These are phyloP conservation scores for Flaveria sonorensis DNA, from an alignment of 129 eudicot species.

Conservation along the genomic window DNA sequence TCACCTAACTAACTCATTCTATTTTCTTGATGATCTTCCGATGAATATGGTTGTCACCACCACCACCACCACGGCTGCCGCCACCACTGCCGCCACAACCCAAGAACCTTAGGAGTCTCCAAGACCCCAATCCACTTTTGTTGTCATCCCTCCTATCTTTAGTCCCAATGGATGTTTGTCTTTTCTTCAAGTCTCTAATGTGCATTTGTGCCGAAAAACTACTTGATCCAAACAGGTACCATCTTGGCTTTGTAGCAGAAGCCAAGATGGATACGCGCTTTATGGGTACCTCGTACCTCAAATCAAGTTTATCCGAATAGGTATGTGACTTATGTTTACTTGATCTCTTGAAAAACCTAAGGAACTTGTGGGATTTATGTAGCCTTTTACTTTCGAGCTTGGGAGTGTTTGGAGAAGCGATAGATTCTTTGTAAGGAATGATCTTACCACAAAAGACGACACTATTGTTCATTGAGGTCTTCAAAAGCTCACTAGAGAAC, in stretches of 20 bases:
- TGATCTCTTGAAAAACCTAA: conserved; percentile 30
- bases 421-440: conserved; percentile 43
- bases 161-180: conserved; percentile 37
- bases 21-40: conserved; percentile 29
- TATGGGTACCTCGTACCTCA: conserved; percentile 35
- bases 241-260: conserved; percentile 48
- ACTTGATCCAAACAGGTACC: conserved; percentile 44
- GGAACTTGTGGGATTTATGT: conserved; percentile 14
- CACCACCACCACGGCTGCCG: conserved; percentile 33
- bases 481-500: conserved; percentile 58
- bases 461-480: conserved; percentile 21
- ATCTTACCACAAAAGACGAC: conserved; percentile 65
- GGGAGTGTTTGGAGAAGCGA: conserved; percentile 19
- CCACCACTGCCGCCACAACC: conserved; percentile 51
- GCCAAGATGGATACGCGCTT: conserved; percentile 42
- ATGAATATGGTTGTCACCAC: conserved; percentile 35
- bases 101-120: conserved; percentile 46
- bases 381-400: conserved; percentile 15
- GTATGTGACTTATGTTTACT: conserved; percentile 26
- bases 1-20: conserved; percentile 28
- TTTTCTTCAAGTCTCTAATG: conserved; percentile 52
- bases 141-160: conserved; percentile 16
- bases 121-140: conserved; percentile 31
- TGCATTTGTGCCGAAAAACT: conserved; percentile 43
- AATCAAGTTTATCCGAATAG: conserved; percentile 28